Conservation (phyloP, 2,329 filamentous ascomycete genomes). For the Aspergillus hortae region DNA sequence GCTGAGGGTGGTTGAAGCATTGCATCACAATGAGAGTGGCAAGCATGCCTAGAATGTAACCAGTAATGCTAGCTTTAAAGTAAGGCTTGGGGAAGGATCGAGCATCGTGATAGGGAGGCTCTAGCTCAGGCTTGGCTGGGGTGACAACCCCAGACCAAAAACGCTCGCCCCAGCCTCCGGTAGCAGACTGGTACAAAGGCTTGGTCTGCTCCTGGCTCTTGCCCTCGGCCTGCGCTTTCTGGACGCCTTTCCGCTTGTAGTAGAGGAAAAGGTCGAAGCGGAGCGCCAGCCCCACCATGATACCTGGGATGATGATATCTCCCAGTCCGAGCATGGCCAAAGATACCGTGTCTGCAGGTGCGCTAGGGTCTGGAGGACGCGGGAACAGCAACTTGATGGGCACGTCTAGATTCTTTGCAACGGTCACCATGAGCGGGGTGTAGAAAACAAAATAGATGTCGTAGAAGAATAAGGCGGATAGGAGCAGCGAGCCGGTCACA, state of each 20-base stretch:
- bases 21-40: conserved; percentile 73
- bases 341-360: conserved; percentile 39
- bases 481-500: conserved; percentile 71
- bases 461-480: conserved; percentile 83
- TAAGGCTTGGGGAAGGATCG: conserved; percentile 74
- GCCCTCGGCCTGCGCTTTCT: conserved; percentile 24
- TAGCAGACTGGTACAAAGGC: conserved; percentile 51
- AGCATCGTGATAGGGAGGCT: conserved; percentile 36
- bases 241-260: conserved; percentile 66
- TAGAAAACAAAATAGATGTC: conserved; percentile 72
- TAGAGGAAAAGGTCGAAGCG: conserved; percentile 87
- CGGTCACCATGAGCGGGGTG: conserved; percentile 52
- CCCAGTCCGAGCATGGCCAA: conserved; percentile 82
- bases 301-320: conserved; percentile 90
- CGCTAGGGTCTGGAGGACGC: conserved; percentile 51
- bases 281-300: conserved; percentile 81
- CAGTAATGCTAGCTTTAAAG: conserved; percentile 71
- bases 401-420: conserved; percentile 84
- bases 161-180: conserved; percentile 75
- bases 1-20: conserved; percentile 76
- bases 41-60: conserved; percentile 76
- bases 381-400: conserved; percentile 90
- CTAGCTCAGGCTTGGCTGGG: conserved; percentile 25
- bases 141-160: conserved; percentile 63
- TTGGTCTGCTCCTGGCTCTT: conserved; percentile 21